Evolutionary conservation across 78 protist genomes (phyloP), one percentile per base, ranked within the genome.

Genomic region (Isochrysis galbana): DNA sequence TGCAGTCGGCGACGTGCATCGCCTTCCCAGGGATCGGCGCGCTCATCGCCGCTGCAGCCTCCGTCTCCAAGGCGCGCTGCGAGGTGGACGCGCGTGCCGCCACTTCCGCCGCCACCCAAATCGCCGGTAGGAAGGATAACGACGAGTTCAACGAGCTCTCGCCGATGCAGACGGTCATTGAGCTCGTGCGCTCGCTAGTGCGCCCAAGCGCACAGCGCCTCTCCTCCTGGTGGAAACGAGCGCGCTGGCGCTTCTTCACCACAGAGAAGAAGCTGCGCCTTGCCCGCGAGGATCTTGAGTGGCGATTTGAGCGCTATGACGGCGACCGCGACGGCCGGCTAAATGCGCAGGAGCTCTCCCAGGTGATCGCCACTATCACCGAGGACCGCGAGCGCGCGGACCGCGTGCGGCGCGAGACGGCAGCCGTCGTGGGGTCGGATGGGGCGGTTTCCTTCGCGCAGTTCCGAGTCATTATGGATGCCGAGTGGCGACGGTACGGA

Each of bases 61-160:
- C 80, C 80, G 36, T 70, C 80, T 70, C 80, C 80, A 70, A 70
- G 80, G 80, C 41, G 80, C 80, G 80, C 36, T 70, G 80, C 41
- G 80, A 70, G 41, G 44, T 70, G 1, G 80, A 70, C 80, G 80
- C 80, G 11, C 45, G 45, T 23, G 80, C 80, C 14, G 80, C 80
- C 29, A 70, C 36, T 17, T 17, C 36, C 14, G 80, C 80, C 25
- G 80, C 80, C 25, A n/a, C 80, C 5, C 44, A 70, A 41, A 3
- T 70, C 72, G 61, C 61, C 61, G 29, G 61, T 51, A 7, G 14
- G 61, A 14, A 19, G 61, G 61, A 51, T 14, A 14, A 51, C 7
- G 61, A 51, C 29, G 61, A 51, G 29, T 14, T 51, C 29, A 14
- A 7, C 7, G 61, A 51, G 61, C 7, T 51, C 29, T 51, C 61